Percentiles rank a stretch among this genome's conserved stretches.
phyloP scores from a whole-genome alignment of 2,329 filamentous ascomycete species.

The Elsinoe perseae region DNA sequence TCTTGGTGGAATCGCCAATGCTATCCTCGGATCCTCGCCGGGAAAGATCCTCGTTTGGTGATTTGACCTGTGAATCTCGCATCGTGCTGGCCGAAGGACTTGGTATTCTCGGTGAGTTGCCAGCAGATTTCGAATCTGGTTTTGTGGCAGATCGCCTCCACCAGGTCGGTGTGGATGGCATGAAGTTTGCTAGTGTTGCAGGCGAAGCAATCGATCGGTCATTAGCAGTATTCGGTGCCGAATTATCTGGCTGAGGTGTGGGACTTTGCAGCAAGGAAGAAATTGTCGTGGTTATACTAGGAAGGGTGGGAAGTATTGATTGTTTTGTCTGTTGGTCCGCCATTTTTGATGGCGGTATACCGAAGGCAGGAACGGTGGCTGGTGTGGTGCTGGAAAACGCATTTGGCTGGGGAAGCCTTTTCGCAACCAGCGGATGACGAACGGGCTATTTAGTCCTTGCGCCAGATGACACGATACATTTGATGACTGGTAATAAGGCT shows the following conservation, averaged over 20 bases:
- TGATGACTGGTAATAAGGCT: conserved; percentile 8
- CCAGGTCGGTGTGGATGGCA: conserved; percentile 10
- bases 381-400: conserved; percentile 6
- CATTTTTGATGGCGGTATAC: conserved; percentile 13
- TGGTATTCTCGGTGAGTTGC: background rate
- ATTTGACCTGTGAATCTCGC: conserved; percentile 3
- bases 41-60: background rate
- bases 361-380: conserved; percentile 13
- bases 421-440: conserved; percentile 6
- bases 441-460: background rate
- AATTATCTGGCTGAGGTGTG: background rate
- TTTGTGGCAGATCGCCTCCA: conserved; percentile 11
- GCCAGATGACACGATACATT: conserved; percentile 8
- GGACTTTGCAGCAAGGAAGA: conserved; percentile 11
- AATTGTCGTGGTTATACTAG: conserved; percentile 15
- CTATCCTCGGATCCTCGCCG: conserved; percentile 18
- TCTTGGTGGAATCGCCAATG: conserved; percentile 20
- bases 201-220: conserved; percentile 7
- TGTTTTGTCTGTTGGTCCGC: conserved; percentile 7
- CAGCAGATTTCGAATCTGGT: conserved; percentile 1
- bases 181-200: conserved; percentile 1
- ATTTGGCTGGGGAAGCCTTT: conserved; percentile 8
- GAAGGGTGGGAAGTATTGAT: conserved; percentile 11
- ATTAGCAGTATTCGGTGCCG: conserved; percentile 9
- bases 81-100: conserved; percentile 1